Conservation (phyloP, 2,329 filamentous ascomycete species). For the Sporothrix pallida region DNA sequence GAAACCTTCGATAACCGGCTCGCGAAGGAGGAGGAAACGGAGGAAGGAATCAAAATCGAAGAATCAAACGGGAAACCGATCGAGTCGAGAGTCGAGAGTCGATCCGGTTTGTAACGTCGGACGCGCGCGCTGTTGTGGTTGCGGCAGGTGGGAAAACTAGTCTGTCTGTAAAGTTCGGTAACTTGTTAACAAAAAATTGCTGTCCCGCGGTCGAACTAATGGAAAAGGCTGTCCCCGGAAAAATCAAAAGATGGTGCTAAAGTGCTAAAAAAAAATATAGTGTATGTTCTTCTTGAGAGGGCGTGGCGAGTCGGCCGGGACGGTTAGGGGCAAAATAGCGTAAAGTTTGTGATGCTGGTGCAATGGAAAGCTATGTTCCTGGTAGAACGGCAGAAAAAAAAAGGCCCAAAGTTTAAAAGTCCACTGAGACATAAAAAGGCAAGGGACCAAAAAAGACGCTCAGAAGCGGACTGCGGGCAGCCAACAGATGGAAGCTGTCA, state of each 20-base stretch:
- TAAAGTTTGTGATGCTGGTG: neutral
- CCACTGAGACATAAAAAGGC: constrained; percentile 25
- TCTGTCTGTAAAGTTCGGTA: constrained; percentile 5
- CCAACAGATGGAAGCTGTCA: constrained; percentile 4
- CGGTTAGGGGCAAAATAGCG: constrained; percentile 14
- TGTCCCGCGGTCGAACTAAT: neutral
- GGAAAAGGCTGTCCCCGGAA: neutral
- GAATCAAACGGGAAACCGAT: neutral
- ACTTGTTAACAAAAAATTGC: neutral
- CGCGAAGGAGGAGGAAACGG: constrained; percentile 7
- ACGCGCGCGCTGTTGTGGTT: constrained; percentile 7
- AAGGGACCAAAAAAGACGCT: constrained; percentile 20
- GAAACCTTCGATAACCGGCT: constrained; percentile 13
- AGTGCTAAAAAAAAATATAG: neutral
- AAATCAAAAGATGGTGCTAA: constrained; percentile 9
- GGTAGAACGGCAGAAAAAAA: constrained; percentile 3
- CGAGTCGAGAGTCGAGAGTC: neutral
- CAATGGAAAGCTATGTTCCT: neutral
- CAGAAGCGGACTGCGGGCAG: neutral
- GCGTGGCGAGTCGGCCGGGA: constrained; percentile 23
- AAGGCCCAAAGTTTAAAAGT: neutral
- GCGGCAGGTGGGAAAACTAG: constrained; percentile 17
- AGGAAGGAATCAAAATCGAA: too few species aligned
- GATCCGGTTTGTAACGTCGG: constrained; percentile 11
- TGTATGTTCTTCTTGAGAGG: too few species aligned